These are phyloP conservation scores for Sherardia arvensis DNA, from an alignment of 257 asterid genomes.

Conservation along the genomic window DNA sequence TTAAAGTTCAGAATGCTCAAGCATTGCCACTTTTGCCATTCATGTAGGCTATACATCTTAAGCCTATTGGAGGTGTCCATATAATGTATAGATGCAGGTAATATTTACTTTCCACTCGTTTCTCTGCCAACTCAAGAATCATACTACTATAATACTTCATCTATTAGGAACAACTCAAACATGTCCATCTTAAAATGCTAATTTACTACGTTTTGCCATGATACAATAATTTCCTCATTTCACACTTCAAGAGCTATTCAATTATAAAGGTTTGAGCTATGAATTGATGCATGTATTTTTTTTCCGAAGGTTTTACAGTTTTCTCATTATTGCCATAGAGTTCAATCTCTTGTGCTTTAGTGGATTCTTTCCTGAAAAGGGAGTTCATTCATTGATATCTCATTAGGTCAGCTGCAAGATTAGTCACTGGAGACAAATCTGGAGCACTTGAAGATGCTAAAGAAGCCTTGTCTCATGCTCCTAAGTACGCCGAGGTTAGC, in stretches of 20 bases:
- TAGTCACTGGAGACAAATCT: conserved; percentile 46
- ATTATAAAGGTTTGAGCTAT: not conserved
- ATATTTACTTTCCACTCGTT: not conserved
- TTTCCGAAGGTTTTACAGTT: no score
- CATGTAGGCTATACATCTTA: conserved; percentile 72
- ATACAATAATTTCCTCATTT: not conserved
- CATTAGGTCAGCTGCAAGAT: conserved; percentile 55
- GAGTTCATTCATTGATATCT: not conserved
- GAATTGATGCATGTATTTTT: no score
- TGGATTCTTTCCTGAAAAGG: not conserved
- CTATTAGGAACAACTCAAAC: not conserved
- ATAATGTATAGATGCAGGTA: conserved; percentile 61
- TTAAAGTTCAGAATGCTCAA: not conserved
- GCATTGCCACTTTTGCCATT: conserved; percentile 4
- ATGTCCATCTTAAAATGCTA: not conserved
- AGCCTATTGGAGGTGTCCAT: conserved; percentile 74
- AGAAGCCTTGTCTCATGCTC: conserved; percentile 54
- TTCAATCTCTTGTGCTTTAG: not conserved
- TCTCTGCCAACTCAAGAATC: not conserved
- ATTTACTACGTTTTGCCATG: not conserved
- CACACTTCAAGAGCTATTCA: not conserved
- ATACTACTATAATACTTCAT: not conserved
- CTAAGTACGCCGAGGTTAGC: conserved; percentile 49
- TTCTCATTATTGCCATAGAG: not conserved
- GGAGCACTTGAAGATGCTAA: conserved; percentile 76